phyloP scores from a whole-genome alignment of 2,329 filamentous ascomycete species.

The Madurella mycetomatis region DNA sequence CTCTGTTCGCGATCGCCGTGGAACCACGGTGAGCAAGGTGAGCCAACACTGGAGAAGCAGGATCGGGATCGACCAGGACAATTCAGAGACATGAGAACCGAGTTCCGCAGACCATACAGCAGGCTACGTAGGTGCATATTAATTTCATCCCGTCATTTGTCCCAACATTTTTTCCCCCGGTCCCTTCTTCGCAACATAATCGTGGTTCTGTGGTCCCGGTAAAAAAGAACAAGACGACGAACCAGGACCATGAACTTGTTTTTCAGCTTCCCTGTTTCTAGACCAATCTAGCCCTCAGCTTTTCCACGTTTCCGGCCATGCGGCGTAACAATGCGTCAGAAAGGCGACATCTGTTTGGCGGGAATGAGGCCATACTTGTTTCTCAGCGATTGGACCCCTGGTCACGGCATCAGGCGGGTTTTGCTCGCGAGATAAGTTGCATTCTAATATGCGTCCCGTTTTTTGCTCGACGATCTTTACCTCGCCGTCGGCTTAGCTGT shows the following conservation, averaged over 20 bases:
- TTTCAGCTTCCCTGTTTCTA: too few relatives aligned
- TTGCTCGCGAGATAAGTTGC: background rate
- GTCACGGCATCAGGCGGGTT: too few relatives aligned
- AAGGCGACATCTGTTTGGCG: background rate
- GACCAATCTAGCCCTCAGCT: too few relatives aligned
- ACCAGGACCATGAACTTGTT: too few relatives aligned
- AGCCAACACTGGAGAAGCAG: background rate
- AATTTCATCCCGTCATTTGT: conserved; percentile 8
- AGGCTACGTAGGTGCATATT: conserved; percentile 16
- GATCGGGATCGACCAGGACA: background rate
- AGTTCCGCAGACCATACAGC: background rate
- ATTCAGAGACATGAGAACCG: background rate
- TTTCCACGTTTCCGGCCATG: too few relatives aligned
- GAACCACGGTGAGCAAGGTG: background rate
- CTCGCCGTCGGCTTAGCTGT: background rate
- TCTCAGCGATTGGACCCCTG: too few relatives aligned
- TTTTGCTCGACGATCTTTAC: conserved; percentile 3
- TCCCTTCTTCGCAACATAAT: too few relatives aligned
- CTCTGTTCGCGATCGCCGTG: too few relatives aligned
- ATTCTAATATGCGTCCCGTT: background rate
- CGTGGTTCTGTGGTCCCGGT: too few relatives aligned
- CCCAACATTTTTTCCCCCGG: background rate
- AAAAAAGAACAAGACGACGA: too few relatives aligned
- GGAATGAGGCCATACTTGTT: background rate
- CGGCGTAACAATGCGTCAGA: background rate